These are phyloP conservation scores for Colletotrichum noveboracense DNA, from an alignment of 2,329 filamentous ascomycete genomes.

Conservation along the genomic window DNA sequence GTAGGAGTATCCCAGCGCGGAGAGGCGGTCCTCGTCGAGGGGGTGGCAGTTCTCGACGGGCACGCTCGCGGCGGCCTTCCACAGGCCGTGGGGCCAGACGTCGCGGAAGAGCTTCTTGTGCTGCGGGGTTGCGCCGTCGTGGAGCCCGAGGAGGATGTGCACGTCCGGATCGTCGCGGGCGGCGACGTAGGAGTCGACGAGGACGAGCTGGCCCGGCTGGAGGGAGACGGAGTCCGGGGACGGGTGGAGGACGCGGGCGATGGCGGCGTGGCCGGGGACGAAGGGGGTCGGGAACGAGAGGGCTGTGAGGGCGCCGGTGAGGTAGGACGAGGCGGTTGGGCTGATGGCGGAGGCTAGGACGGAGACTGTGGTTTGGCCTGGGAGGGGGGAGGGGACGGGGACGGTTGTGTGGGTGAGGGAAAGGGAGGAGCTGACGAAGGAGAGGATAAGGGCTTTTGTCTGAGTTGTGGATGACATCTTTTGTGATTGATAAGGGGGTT, in stretches of 20 bases:
- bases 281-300: conserved; percentile 27
- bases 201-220: conserved; percentile 37
- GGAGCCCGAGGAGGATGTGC: conserved; percentile 31
- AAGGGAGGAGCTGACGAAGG: neutral
- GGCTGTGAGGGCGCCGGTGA: neutral
- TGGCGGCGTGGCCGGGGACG: conserved; percentile 35
- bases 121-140: conserved; percentile 28
- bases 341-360: neutral
- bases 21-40: conserved; percentile 33
- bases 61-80: conserved; percentile 31
- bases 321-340: neutral
- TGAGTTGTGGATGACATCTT: neutral
- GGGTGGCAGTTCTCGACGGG: conserved; percentile 38
- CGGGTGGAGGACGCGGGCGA: conserved; percentile 38
- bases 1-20: conserved; percentile 40
- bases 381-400: neutral
- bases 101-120: conserved; percentile 27
- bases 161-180: conserved; percentile 33
- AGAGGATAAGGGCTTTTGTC: neutral
- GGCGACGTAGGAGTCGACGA: conserved; percentile 32
- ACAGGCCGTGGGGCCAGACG: conserved; percentile 35
- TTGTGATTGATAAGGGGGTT: neutral
- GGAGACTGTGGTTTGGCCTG: neutral
- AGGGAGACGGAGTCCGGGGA: conserved; percentile 35
- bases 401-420: neutral